These are phyloP conservation scores for Gossypium thurberi DNA, from an alignment of 345 rosid genomes.

Conservation along the genomic window DNA sequence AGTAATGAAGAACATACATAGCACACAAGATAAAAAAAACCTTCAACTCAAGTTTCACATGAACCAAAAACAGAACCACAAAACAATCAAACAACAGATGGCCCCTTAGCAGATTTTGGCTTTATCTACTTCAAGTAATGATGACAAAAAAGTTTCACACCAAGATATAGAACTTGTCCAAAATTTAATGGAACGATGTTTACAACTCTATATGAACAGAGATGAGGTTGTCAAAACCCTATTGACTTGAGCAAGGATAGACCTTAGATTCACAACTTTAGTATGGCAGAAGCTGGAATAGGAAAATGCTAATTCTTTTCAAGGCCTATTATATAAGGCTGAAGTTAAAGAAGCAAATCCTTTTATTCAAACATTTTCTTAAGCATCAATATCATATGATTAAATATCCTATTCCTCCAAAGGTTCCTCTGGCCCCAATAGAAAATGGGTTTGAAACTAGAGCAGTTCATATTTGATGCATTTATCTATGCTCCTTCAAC, in stretches of 20 bases:
- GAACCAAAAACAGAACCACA: constrained; percentile 72
- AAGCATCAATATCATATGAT: constrained; percentile 89
- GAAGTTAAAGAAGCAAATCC: constrained; percentile 84
- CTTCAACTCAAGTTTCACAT: constrained; percentile 58
- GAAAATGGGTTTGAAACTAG: constrained; percentile 81
- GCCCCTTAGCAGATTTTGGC: constrained; percentile 68
- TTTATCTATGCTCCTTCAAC: constrained; percentile 97
- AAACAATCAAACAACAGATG: constrained; percentile 52
- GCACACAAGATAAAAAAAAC: constrained; percentile 50
- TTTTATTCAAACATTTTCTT: constrained; percentile 80
- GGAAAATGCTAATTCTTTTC: constrained; percentile 85
- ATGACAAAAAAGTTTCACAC: constrained; percentile 82
- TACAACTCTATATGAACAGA: constrained; percentile 68
- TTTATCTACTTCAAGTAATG: constrained; percentile 80
- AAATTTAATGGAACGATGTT: constrained; percentile 67
- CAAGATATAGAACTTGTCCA: constrained; percentile 95
- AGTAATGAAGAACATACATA: constrained; percentile 70
- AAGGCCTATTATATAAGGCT: constrained; percentile 87
- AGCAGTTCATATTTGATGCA: constrained; percentile 91
- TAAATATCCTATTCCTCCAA: constrained; percentile 69
- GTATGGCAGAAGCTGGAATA: constrained; percentile 99
- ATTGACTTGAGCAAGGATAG: constrained; percentile 64
- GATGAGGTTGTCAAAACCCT: constrained; percentile 79
- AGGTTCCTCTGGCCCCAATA: constrained; percentile 78
- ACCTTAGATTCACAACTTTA: constrained; percentile 68